phyloP scores from a whole-genome alignment of 768 basidiomycete genomes.

The Panus rudis region DNA sequence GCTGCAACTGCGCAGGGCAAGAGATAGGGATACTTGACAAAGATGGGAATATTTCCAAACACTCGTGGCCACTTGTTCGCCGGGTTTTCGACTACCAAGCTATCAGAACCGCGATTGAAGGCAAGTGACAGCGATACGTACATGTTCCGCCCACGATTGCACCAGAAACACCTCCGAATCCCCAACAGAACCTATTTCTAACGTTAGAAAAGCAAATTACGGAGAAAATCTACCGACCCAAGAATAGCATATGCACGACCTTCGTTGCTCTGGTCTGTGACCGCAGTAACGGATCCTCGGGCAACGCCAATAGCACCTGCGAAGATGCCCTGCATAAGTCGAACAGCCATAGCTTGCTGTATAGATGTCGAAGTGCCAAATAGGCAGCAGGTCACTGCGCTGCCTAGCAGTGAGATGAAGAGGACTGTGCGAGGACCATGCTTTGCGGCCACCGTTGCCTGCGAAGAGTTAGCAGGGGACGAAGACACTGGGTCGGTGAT shows the following conservation, averaged over 20 bases:
- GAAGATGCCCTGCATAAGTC: constrained; percentile 88
- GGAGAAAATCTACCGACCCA: constrained; percentile 41
- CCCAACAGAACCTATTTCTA: constrained; percentile 78
- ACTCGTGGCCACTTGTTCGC: constrained; percentile 78
- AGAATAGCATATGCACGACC: constrained; percentile 91
- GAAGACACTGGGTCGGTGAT: constrained; percentile 1
- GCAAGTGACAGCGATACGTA: constrained; percentile 31
- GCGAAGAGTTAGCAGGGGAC: constrained; percentile 6
- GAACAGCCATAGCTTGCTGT: constrained; percentile 75
- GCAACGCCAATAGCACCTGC: constrained; percentile 94
- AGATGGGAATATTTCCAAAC: constrained; percentile 60
- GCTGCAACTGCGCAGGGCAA: constrained; percentile 80
- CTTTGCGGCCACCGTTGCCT: constrained; percentile 91
- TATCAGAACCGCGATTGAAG: constrained; percentile 13
- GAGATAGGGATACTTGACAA: constrained; percentile 82
- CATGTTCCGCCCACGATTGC: constrained; percentile 81
- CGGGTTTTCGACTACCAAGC: constrained; percentile 64
- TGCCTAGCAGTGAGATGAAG: constrained; percentile 78
- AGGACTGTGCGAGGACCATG: constrained; percentile 85
- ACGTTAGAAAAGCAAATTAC: background rate
- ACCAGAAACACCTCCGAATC: constrained; percentile 89
- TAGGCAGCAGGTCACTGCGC: constrained; percentile 66
- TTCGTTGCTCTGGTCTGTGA: constrained; percentile 91
- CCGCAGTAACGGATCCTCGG: constrained; percentile 75
- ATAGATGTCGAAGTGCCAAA: constrained; percentile 75